phyloP scores from a whole-genome alignment of 352 stramenopile genomes.

The Plasmopara muralis region DNA sequence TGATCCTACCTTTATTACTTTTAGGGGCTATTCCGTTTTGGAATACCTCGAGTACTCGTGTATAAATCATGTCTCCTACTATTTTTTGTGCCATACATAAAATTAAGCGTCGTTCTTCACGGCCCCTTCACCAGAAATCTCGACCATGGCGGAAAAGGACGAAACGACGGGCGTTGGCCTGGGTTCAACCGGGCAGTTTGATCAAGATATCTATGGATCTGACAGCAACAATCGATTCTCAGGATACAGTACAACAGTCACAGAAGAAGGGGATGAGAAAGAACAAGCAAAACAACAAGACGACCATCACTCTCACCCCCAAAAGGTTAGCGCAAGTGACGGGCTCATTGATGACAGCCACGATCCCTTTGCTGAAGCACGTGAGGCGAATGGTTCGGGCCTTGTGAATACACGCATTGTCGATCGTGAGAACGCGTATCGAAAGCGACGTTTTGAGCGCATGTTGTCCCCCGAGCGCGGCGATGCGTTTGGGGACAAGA shows the following conservation, averaged over 20 bases:
- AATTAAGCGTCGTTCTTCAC: constrained; percentile 1
- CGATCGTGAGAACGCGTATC: constrained; percentile 91
- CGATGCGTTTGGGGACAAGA: constrained; percentile 86
- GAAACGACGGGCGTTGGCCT: constrained; percentile 45
- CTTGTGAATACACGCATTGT: constrained; percentile 92
- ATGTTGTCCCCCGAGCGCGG: constrained; percentile 84
- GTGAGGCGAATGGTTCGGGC: constrained; percentile 81
- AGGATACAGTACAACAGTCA: constrained; percentile 52
- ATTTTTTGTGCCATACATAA: constrained; percentile 1
- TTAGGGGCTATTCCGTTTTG: too few relatives aligned
- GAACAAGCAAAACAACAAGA: constrained; percentile 22
- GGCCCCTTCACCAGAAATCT: not conserved
- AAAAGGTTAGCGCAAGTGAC: constrained; percentile 21
- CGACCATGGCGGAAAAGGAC: constrained; percentile 34
- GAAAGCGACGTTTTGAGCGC: constrained; percentile 85
- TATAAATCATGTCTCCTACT: too few relatives aligned
- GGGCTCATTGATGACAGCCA: constrained; percentile 77
- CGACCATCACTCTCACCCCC: constrained; percentile 26
- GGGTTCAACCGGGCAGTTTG: constrained; percentile 58
- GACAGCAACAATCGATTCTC: constrained; percentile 44
- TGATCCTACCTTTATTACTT: too few relatives aligned
- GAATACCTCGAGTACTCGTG: too few relatives aligned
- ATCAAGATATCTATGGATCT: constrained; percentile 60
- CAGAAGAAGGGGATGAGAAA: constrained; percentile 50
- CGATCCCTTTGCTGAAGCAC: constrained; percentile 84